Evolutionary conservation across 148 eudicot species (phyloP), one percentile per base, ranked within the genome.

Genomic region (Limonium bicolor): DNA sequence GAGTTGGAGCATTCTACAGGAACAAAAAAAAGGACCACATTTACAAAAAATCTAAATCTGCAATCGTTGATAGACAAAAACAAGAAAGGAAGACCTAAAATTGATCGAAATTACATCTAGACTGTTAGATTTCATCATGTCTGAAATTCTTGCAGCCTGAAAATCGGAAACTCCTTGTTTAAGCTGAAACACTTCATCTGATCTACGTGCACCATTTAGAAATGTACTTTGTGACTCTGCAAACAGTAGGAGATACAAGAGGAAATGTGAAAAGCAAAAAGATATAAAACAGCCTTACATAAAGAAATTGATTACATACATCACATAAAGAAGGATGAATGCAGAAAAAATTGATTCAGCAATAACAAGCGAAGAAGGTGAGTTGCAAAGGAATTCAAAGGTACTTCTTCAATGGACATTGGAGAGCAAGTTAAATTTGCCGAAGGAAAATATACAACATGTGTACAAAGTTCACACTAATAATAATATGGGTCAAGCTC

Each of bases 1-100:
- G 99, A 43, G 95, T 90, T 17, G 95, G 99, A 30, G 99, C 85
- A 73, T 65, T 90, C 99, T 90, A 22, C 43, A 4, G 30, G 43
- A 11, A 10, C 14, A 22, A 16, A 19, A 1, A 11, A n/a, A 5
- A 41, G 3, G 6, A 20, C 2, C 12, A 19, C n/a, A 18, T 8
- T 51, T 38, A 38, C 11, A 60, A 19, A 7, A 33, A 59, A 12
- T 22, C 20, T n/a, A 54, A 43, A 36, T 2, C 24, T 36, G n/a
- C n/a, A n/a, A n/a, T n/a, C n/a, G n/a, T n/a, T n/a, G n/a, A n/a
- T n/a, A n/a, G n/a, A n/a, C n/a, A n/a, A n/a, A n/a, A n/a, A n/a
- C n/a, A n/a, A 50, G 1, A 44, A 23, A 19, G 29, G 17, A n/a
- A 24, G 13, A 13, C 5, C 18, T 3, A 5, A 17, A 20, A 20